Evolutionary conservation across 305 asterid species (phyloP).

Genomic region (Solanum hybrid): DNA sequence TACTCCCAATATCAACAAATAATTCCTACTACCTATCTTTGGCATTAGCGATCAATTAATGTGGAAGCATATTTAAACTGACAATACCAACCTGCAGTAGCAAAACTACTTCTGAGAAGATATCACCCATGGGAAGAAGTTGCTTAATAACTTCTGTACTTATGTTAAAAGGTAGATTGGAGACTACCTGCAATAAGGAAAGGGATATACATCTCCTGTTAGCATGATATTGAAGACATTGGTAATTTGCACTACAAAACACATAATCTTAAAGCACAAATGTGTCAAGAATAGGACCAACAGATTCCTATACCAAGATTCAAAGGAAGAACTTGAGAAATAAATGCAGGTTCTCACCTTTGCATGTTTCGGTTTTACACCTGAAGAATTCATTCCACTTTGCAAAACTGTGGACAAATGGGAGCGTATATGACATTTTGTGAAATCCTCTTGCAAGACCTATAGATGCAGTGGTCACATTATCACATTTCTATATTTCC

Average conservation of each 20-base stretch:
- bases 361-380: conserved; percentile 30
- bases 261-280: neutral
- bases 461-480: conserved; percentile 13
- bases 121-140: conserved; percentile 98
- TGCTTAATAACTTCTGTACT: conserved; percentile 79
- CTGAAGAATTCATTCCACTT: conserved; percentile 18
- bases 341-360: conserved; percentile 39
- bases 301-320: neutral
- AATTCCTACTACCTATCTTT: neutral
- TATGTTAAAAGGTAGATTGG: conserved; percentile 92
- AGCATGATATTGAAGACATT: neutral
- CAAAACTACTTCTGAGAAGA: conserved; percentile 74
- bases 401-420: conserved; percentile 52
- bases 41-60: neutral
- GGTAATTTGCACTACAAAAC: neutral
- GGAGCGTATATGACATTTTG: conserved; percentile 60
- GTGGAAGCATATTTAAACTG: neutral
- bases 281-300: neutral
- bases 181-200: conserved; percentile 59
- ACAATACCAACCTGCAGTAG: conserved; percentile 61
- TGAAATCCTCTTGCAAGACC: conserved; percentile 92
- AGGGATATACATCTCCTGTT: neutral
- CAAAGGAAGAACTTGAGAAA: neutral
- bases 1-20: neutral
- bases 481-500: neutral